Base-by-base conservation (phyloP, 78 protist genomes). In the Tieghemostelium lacteum region DNA sequence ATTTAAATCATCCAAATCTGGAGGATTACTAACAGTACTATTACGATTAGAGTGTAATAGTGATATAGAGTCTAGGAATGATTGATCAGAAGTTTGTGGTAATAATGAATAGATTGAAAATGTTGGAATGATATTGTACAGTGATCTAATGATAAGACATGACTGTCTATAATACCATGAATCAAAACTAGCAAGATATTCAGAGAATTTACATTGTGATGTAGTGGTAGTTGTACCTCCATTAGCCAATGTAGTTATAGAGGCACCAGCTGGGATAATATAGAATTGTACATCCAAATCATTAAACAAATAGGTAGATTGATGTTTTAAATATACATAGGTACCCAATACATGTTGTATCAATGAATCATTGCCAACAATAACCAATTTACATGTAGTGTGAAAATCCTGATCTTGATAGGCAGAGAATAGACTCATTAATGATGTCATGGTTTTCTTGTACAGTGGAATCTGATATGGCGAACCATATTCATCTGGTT, bases 351-450 rank as follows among this genome's bases (percentile, higher is more conserved):
- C 26, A 69, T 83, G 91, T 52, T 83, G 91, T 14, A 83, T 61
- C 1, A 72, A 83, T 2, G 91, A 45, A 60, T 83, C 91, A 60
- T 83, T 83, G 16, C 91, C 91, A 69, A 83, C 66, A n/a, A 83
- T 83, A 26, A 62, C 39, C n/a, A 83, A 52, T 73, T 83, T 83
- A 12, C 66, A 61, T 19, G 29, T 29, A 19, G 42, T 22, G 33
- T 66, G n/a, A 26, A 26, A 66, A 29, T 69, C 61, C 40, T 66
- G 77, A 26, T 52, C 78, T 69, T 83, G 76, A 40, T 83, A 83
- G 19, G 63, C 55, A 12, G 80, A 70, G 45, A 83, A 50, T 10
- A 83, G 39, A 69, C 55, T 71, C 17, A 60, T 40, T 31, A 83
- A 24, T 0, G 73, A 22, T 5, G 49, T 58, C 0, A 52, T 58